phyloP scores from a whole-genome alignment of 2,329 filamentous ascomycete genomes.

The Diaporthe sp. region DNA sequence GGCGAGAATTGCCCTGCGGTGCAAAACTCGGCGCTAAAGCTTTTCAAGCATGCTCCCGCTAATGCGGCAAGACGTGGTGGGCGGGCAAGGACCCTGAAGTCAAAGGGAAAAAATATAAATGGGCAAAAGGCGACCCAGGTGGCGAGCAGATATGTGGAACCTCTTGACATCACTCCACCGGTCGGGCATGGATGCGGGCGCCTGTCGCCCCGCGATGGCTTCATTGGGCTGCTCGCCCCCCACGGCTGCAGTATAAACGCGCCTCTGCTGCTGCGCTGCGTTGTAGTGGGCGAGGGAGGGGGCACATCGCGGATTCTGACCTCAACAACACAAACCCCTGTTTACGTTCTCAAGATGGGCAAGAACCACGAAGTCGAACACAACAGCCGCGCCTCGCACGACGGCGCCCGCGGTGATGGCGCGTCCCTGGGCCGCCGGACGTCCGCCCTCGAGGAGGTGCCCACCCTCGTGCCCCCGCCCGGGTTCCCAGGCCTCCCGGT shows the following conservation, averaged over 20 bases:
- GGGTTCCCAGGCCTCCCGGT: constrained; percentile 32
- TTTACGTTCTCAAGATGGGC: constrained; percentile 5
- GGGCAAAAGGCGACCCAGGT: background rate
- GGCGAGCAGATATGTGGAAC: background rate
- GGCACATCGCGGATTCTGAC: background rate
- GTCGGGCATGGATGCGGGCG: constrained; percentile 18
- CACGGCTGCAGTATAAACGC: constrained; percentile 12
- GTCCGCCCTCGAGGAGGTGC: constrained; percentile 31
- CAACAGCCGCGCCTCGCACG: background rate
- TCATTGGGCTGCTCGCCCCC: background rate
- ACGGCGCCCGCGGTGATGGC: constrained; percentile 20
- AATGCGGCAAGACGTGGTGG: background rate
- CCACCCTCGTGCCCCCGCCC: constrained; percentile 28
- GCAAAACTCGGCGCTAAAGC: constrained; percentile 6
- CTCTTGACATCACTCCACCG: constrained; percentile 17
- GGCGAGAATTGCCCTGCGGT: constrained; percentile 8
- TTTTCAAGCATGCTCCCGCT: background rate
- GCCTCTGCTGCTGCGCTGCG: background rate
- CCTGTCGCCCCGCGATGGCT: constrained; percentile 24
- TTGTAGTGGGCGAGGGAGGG: background rate
- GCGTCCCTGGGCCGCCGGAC: constrained; percentile 26
- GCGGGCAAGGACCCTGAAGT: constrained; percentile 17
- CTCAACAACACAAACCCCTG: background rate
- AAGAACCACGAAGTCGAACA: constrained; percentile 19
- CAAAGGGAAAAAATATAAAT: background rate